Evolutionary conservation across 305 asterid genomes (phyloP).

Genomic region (Ajuga reptans): DNA sequence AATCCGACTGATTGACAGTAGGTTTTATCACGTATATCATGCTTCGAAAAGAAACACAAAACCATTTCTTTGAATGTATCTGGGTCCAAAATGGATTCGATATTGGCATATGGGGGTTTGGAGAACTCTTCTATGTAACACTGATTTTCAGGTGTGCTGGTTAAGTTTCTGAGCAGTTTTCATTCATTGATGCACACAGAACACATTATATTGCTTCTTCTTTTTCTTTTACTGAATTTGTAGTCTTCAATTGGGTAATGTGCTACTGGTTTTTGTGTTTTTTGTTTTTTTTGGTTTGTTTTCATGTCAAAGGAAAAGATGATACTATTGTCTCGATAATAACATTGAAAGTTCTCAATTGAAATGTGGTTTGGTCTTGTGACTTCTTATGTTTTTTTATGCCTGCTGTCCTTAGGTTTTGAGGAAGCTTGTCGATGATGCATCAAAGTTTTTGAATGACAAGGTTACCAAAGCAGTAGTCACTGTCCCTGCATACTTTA

Average conservation of each 20-base stretch:
- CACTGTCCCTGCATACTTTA: constrained; percentile 90
- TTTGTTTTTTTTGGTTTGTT: not conserved
- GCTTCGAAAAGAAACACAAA: not conserved
- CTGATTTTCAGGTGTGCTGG: constrained; percentile 22
- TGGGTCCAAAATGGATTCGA: not conserved
- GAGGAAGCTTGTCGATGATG: constrained; percentile 96
- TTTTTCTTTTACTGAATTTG: not conserved
- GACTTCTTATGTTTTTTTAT: not conserved
- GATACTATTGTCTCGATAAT: not conserved
- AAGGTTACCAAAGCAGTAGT: constrained; percentile 92
- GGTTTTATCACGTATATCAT: not conserved
- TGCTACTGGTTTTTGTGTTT: not conserved
- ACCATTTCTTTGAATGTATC: not conserved
- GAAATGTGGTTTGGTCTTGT: not conserved
- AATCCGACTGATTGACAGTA: not conserved
- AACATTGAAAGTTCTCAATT: not conserved
- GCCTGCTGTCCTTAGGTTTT: constrained; percentile 43
- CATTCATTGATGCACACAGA: constrained; percentile 16
- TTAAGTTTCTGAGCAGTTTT: not conserved
- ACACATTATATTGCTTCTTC: not conserved
- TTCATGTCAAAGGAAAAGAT: not conserved
- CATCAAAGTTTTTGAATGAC: constrained; percentile 83
- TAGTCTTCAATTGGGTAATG: not conserved
- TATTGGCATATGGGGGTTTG: not conserved
- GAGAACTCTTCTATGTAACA: constrained; percentile 1